Evolutionary conservation across 2,329 filamentous ascomycete genomes (phyloP).

Genomic region (Gnomoniopsis smithogilvyi): DNA sequence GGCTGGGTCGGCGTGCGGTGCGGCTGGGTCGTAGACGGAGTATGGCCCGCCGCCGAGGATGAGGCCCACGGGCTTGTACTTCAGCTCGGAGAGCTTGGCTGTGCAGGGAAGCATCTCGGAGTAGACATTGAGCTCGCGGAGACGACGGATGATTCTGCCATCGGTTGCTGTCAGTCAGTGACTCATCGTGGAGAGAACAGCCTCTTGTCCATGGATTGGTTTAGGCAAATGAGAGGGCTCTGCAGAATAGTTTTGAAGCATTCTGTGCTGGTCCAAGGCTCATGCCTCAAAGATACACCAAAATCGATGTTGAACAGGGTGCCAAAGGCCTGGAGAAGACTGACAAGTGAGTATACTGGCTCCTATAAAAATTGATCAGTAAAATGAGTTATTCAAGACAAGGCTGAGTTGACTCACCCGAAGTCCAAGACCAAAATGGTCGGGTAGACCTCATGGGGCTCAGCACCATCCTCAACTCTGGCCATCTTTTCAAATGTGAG

Average conservation of each 20-base stretch:
- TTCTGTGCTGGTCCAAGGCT: background rate
- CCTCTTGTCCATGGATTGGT: background rate
- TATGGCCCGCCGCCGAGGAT: constrained; percentile 55
- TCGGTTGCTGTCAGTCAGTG: background rate
- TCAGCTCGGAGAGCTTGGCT: constrained; percentile 72
- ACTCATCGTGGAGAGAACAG: background rate
- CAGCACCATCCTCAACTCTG: constrained; percentile 14
- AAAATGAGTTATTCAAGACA: constrained; percentile 33
- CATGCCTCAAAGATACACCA: background rate
- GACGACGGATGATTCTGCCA: constrained; percentile 60
- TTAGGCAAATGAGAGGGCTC: background rate
- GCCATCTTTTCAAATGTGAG: constrained; percentile 7
- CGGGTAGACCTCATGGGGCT: constrained; percentile 34
- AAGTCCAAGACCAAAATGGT: constrained; percentile 73
- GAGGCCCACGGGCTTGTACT: constrained; percentile 80
- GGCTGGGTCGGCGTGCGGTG: constrained; percentile 74
- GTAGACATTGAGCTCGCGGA: constrained; percentile 78
- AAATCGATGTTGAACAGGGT: background rate
- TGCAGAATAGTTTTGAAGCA: background rate
- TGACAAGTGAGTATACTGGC: constrained; percentile 19
- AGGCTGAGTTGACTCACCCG: constrained; percentile 66
- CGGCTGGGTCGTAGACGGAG: constrained; percentile 76
- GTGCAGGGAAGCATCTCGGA: constrained; percentile 87
- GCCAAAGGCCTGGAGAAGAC: background rate
- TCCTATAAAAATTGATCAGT: constrained; percentile 7